Conservation (phyloP, 192 early-diverging fungal species). For the Borealophlyctis nickersoniae region DNA sequence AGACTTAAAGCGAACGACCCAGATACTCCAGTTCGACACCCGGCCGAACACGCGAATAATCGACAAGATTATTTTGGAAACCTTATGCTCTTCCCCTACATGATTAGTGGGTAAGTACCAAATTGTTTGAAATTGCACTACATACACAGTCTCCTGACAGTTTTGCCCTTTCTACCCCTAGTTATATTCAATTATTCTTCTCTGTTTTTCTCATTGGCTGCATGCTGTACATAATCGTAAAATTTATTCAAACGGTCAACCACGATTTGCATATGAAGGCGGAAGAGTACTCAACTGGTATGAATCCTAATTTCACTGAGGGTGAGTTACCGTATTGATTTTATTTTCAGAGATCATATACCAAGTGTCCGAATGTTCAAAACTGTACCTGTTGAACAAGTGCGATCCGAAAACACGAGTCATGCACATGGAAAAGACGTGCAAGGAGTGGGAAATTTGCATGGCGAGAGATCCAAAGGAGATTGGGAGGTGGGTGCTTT, state of each 20-base stretch:
- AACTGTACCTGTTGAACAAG: conserved; percentile 57
- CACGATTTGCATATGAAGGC: conserved; percentile 70
- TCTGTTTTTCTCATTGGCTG: conserved; percentile 60
- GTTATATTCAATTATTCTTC: conserved; percentile 72
- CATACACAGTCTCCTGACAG: neutral
- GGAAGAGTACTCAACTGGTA: conserved; percentile 53
- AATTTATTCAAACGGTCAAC: conserved; percentile 68
- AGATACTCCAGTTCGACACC: neutral
- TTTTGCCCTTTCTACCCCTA: conserved; percentile 1
- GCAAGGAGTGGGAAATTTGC: conserved; percentile 60
- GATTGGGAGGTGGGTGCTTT: conserved; percentile 49
- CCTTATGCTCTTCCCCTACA: conserved; percentile 34
- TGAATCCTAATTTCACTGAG: neutral
- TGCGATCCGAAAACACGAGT: conserved; percentile 56
- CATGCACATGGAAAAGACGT: conserved; percentile 57
- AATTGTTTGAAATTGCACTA: neutral
- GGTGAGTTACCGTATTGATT: neutral
- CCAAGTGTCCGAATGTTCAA: conserved; percentile 61
- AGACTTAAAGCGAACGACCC: neutral
- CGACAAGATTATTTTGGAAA: neutral
- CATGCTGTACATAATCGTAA: conserved; percentile 58
- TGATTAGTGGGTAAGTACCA: conserved; percentile 37
- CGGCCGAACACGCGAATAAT: neutral
- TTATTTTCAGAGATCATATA: conserved; percentile 45
- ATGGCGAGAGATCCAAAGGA: conserved; percentile 58